Evolutionary conservation across 768 basidiomycete genomes (phyloP), one percentile per base, ranked within the genome.

Genomic region (Collybia sp.): DNA sequence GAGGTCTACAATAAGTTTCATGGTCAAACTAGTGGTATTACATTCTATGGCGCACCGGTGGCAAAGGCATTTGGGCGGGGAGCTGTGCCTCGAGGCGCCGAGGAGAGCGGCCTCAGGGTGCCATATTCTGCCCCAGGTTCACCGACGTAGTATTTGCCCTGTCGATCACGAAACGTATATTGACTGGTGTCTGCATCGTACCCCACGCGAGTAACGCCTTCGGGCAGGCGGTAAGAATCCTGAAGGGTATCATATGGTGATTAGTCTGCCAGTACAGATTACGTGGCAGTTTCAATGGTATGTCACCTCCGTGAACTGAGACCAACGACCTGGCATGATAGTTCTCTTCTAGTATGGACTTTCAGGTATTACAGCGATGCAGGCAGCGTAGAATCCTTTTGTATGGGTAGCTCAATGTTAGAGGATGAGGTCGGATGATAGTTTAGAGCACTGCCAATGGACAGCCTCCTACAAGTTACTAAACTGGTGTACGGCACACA

Each of bases 171-270:
- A 42, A 80, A 82, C 3, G 68, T 73, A 47, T 80, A 81, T 12
- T 65, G 60, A n/a, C 65, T 56, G 0, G 72, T 68, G 44, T 82
- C 80, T 0, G 76, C 68, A 49, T 82, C 80, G 45, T 81, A 82
- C 2, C 61, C 74, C 10, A 77, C 64, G 5, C 80, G 67, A 42
- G 63, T 68, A 55, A 80, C 63, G 20, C 78, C 79, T 46, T 68
- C 65, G 6, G 73, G 72, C 6, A 76, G 62, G 35, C 69, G 69
- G 32, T 48, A 45, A 5, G 61, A 31, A 47, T 75, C 72, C 73
- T 73, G 16, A 32, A 43, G 17, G 2, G 12, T 34, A 40, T 19
- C 36, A 8, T 25, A 25, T 25, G 25, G 8, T 8, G 8, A 25
- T 25, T 8, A 25, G 25, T 8, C 8, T 25, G 25, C 25, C 25